These are phyloP conservation scores for Eimeria brunetti DNA, from an alignment of 169 alveolate species.

Conservation along the genomic window DNA sequence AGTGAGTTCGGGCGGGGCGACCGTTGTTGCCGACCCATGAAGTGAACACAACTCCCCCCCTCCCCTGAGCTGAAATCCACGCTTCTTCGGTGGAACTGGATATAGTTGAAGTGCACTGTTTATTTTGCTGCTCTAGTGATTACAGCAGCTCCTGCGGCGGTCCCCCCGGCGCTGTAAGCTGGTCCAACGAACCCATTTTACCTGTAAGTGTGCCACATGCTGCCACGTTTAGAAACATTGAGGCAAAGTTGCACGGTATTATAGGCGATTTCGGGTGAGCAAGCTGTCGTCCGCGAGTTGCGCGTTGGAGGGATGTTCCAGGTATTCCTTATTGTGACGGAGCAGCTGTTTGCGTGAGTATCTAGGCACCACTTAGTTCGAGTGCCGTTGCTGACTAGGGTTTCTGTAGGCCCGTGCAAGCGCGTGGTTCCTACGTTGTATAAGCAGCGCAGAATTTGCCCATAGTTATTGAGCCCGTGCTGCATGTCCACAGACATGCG, in stretches of 20 bases:
- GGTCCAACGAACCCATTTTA: background rate
- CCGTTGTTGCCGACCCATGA: background rate
- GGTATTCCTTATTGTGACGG: background rate
- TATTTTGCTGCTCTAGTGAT: background rate
- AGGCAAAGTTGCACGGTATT: background rate
- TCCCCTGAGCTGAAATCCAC: background rate
- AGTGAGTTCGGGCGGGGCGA: background rate
- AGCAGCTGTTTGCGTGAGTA: background rate
- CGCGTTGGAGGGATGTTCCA: background rate
- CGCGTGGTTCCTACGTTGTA: no score
- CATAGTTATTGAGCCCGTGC: background rate
- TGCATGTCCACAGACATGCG: background rate
- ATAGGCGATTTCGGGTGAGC: background rate
- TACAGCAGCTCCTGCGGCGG: background rate
- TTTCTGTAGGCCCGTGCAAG: background rate
- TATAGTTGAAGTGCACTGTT: background rate
- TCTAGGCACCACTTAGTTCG: background rate
- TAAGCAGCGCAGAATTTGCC: no score
- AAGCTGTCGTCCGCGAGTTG: background rate
- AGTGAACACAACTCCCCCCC: background rate
- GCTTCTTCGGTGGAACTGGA: conserved; percentile 7
- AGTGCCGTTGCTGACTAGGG: background rate
- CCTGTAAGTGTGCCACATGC: conserved; percentile 3
- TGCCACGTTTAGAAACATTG: background rate
- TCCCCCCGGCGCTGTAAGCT: background rate